These are phyloP conservation scores for Paramecium tetraurelia DNA, from an alignment of 73 alveolate genomes.

Conservation along the genomic window DNA sequence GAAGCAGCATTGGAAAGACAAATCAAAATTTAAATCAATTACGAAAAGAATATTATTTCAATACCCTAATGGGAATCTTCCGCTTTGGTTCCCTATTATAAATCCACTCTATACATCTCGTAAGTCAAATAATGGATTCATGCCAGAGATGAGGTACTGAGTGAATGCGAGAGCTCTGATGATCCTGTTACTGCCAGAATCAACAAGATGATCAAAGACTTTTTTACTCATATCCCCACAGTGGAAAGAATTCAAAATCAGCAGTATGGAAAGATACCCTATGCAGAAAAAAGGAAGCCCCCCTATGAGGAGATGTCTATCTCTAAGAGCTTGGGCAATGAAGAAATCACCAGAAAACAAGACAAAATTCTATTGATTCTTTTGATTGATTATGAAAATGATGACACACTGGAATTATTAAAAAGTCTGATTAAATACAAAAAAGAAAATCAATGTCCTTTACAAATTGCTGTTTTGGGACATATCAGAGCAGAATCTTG, in stretches of 20 bases:
- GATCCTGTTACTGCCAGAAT: not conserved
- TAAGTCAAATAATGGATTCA: slow-evolving; percentile 7
- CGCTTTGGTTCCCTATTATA: not conserved
- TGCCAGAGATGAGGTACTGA: not conserved
- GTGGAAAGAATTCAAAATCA: not conserved
- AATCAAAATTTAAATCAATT: not conserved
- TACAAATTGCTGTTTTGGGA: slow-evolving; percentile 25
- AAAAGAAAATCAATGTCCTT: not conserved
- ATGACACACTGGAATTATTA: not conserved
- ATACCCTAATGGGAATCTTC: not conserved
- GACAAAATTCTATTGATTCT: not conserved
- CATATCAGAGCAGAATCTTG: slow-evolving; percentile 48
- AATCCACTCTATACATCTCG: not conserved
- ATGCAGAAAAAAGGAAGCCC: slow-evolving; percentile 35
- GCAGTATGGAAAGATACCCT: slow-evolving; percentile 36
- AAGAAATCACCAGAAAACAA: not conserved
- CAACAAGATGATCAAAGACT: not conserved
- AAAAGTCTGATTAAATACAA: not conserved
- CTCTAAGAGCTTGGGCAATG: not conserved
- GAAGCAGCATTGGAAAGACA: not conserved
- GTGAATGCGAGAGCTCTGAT: not conserved
- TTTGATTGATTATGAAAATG: slow-evolving; percentile 35
- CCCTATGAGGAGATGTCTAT: slow-evolving; percentile 21
- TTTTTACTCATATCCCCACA: not conserved
- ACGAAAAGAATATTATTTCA: not conserved